Conservation (phyloP, 495 filamentous ascomycete genomes). For the Xylaria flabelliformis region DNA sequence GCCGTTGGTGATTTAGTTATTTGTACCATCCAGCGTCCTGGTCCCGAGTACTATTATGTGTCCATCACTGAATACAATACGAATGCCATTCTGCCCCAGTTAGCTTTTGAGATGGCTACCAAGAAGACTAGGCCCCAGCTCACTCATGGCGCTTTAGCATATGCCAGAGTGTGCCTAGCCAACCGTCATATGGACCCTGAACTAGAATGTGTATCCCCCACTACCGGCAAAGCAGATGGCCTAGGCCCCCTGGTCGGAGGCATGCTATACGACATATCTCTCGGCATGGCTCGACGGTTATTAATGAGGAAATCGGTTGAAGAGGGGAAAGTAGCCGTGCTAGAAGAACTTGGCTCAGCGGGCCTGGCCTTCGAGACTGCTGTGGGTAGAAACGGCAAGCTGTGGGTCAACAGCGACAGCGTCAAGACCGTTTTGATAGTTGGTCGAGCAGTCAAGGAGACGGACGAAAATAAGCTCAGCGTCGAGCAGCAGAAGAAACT, state of each 20-base stretch:
- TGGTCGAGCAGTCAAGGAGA: slow-evolving; percentile 78
- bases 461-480: slow-evolving; percentile 70
- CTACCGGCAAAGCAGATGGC: slow-evolving; percentile 88
- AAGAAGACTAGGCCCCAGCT: slow-evolving; percentile 90
- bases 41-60: slow-evolving; percentile 74
- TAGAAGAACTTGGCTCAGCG: slow-evolving; percentile 83
- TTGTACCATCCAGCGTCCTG: slow-evolving; percentile 77
- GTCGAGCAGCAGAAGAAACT: slow-evolving; percentile 80
- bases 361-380: slow-evolving; percentile 88
- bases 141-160: slow-evolving; percentile 75
- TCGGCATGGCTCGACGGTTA: slow-evolving; percentile 80
- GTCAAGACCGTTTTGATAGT: slow-evolving; percentile 71
- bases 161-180: slow-evolving; percentile 78
- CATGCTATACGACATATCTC: slow-evolving; percentile 82
- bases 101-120: slow-evolving; percentile 88
- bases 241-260: slow-evolving; percentile 85
- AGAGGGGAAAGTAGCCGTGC: slow-evolving; percentile 71
- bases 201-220: slow-evolving; percentile 82
- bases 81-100: slow-evolving; percentile 77
- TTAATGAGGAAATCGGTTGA: slow-evolving; percentile 68
- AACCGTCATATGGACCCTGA: slow-evolving; percentile 87
- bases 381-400: slow-evolving; percentile 89
- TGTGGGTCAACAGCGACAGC: slow-evolving; percentile 84
- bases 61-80: slow-evolving; percentile 67
- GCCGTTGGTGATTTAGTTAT: slow-evolving; percentile 80